Evolutionary conservation across 139 green algal species (phyloP).

Genomic region (Chlamydomonas asymmetrica): DNA sequence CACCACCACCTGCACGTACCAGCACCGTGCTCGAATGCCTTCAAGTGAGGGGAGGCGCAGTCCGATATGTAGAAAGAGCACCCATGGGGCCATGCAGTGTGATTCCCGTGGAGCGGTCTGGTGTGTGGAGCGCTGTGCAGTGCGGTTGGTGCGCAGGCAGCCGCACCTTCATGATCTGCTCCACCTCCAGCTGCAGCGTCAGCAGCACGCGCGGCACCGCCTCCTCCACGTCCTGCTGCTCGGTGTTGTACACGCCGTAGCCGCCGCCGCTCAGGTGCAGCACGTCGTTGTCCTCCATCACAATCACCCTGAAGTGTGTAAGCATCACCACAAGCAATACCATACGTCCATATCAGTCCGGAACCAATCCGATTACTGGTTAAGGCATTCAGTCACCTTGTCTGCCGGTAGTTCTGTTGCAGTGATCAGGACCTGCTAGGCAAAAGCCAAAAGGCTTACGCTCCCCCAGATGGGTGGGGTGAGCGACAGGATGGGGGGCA

Average conservation of each 20-base stretch:
- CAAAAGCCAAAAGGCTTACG: no score
- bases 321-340: neutral
- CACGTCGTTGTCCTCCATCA: conserved; percentile 96
- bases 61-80: neutral
- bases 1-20: no score
- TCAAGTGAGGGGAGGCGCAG: no score
- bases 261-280: conserved; percentile 75
- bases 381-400: no score
- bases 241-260: conserved; percentile 80
- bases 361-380: no score
- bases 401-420: no score
- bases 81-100: no score
- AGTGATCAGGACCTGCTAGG: no score
- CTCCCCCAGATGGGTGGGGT: no score
- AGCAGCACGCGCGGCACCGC: conserved; percentile 79
- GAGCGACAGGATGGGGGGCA: no score
- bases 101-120: neutral
- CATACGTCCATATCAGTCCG: no score
- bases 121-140: neutral
- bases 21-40: no score
- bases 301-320: conserved; percentile 32
- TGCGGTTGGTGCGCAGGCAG: neutral
- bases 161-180: conserved; percentile 94
- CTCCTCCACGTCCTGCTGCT: conserved; percentile 39
- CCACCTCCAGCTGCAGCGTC: conserved; percentile 93